Conservation (phyloP, 2,329 filamentous ascomycete genomes). For the Periconia sp. region DNA sequence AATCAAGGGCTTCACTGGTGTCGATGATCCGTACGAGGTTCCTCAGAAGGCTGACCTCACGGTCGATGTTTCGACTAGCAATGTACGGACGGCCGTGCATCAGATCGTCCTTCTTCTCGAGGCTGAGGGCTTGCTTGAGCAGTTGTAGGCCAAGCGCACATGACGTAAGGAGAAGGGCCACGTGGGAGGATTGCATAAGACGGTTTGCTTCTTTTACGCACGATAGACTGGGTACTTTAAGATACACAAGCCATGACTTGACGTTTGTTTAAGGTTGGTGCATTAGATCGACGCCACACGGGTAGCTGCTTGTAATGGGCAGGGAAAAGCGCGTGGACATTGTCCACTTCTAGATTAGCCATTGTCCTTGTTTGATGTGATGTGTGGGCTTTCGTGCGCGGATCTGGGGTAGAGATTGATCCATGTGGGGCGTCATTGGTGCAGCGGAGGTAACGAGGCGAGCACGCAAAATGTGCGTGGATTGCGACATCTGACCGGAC, state of each 20-base stretch:
- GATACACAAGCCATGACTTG: neutral
- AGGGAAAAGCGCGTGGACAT: neutral
- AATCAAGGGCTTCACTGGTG: slow-evolving; percentile 98
- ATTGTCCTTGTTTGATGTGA: slow-evolving; percentile 5
- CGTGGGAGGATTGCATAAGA: too few species aligned
- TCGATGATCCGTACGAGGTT: slow-evolving; percentile 94
- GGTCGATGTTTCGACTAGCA: slow-evolving; percentile 85
- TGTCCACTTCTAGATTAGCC: too few species aligned
- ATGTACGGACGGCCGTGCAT: slow-evolving; percentile 91
- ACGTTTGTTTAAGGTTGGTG: neutral
- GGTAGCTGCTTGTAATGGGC: neutral
- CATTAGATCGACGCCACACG: neutral
- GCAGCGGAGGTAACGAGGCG: neutral
- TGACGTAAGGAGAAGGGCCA: too few species aligned
- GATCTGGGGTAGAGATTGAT: neutral
- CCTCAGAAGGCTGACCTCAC: slow-evolving; percentile 82
- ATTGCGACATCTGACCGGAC: slow-evolving; percentile 10
- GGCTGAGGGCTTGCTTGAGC: slow-evolving; percentile 83
- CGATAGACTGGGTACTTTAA: neutral
- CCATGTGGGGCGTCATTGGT: too few species aligned
- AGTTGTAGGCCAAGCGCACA: slow-evolving; percentile 39
- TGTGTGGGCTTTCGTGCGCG: neutral
- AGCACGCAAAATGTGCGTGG: slow-evolving; percentile 4
- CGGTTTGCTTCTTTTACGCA: neutral
- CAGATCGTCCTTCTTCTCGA: slow-evolving; percentile 95